Conservation (phyloP, 108 stramenopile genomes). For the Stephanodiscus minutulus region DNA sequence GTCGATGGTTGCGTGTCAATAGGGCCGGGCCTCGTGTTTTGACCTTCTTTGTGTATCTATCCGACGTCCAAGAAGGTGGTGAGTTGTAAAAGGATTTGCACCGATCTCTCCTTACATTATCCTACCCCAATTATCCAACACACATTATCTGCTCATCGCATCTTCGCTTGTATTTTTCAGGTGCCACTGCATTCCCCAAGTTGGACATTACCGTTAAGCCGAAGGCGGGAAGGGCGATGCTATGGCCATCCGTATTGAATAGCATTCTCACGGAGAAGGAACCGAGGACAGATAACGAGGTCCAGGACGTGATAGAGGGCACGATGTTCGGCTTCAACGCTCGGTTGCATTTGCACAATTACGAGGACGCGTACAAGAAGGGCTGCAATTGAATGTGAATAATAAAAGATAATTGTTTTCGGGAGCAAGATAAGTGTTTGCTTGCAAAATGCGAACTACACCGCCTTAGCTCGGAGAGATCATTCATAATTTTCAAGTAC, state of each 20-base stretch:
- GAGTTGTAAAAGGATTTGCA: conserved; percentile 6
- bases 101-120: not conserved
- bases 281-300: conserved; percentile 58
- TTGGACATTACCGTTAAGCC: conserved; percentile 43
- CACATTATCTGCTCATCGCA: not conserved
- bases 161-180: not conserved
- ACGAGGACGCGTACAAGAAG: conserved; percentile 19
- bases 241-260: conserved; percentile 62
- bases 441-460: too few relatives aligned
- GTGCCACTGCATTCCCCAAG: conserved; percentile 42
- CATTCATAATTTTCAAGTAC: too few relatives aligned
- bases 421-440: too few relatives aligned
- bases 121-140: not conserved
- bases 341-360: conserved; percentile 63
- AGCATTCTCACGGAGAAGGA: conserved; percentile 56
- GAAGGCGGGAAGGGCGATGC: conserved; percentile 47
- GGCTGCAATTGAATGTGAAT: conserved; percentile 32
- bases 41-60: conserved; percentile 81
- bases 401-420: too few relatives aligned
- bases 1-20: not conserved
- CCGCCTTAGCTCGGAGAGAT: too few relatives aligned
- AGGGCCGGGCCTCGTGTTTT: conserved; percentile 74
- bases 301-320: conserved; percentile 58
- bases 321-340: conserved; percentile 62
- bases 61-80: conserved; percentile 77